Conservation (phyloP, 2,329 filamentous ascomycete species). For the Calonectria hawksworthii region DNA sequence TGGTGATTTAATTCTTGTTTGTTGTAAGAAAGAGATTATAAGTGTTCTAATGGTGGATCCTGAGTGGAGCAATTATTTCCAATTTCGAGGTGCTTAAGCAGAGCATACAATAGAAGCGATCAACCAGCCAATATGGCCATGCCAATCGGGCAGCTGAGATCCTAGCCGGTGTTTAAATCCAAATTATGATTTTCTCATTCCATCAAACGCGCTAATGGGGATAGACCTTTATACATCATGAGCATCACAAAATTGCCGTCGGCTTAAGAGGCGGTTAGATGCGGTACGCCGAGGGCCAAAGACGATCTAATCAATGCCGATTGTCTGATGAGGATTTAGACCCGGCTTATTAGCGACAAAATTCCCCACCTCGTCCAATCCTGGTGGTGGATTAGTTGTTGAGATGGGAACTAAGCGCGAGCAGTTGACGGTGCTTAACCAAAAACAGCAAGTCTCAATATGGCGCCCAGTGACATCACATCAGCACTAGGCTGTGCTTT, state of each 20-base stretch:
- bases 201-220: too few species aligned
- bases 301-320: neutral
- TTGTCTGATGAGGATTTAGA: neutral
- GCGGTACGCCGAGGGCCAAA: neutral
- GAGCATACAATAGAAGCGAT: too few species aligned
- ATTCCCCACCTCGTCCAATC: neutral
- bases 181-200: too few species aligned
- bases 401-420: neutral
- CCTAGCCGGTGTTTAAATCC: too few species aligned
- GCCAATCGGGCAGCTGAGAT: too few species aligned
- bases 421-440: neutral
- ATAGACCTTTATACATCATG: too few species aligned
- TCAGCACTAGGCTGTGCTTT: neutral
- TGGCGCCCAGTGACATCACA: too few species aligned
- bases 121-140: too few species aligned
- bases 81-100: constrained; percentile 51
- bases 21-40: constrained; percentile 50
- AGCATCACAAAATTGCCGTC: neutral
- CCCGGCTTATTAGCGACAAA: neutral
- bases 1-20: too few species aligned
- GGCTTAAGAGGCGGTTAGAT: neutral
- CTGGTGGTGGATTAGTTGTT: too few species aligned
- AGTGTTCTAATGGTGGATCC: constrained; percentile 48
- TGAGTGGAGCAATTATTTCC: constrained; percentile 54
- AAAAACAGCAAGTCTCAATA: neutral